A percentile compares a stretch with the other conserved stretches of the same genome.
Conservation (phyloP, 1,284 basidiomycete genomes). For the Mycena citricolor region DNA sequence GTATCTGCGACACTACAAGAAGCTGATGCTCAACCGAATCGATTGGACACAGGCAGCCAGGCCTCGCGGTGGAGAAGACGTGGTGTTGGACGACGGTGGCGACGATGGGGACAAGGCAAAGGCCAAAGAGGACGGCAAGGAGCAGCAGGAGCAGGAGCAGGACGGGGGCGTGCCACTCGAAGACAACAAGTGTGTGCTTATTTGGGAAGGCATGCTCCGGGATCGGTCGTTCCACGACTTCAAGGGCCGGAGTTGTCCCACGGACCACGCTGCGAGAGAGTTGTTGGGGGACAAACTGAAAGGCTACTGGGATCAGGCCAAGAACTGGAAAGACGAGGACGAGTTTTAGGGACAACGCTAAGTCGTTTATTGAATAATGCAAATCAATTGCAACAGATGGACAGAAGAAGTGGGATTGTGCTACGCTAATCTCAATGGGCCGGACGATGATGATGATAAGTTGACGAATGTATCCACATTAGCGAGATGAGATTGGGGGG, state of each 20-base stretch:
- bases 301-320: constrained; percentile 93
- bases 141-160: no score
- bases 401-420: no score
- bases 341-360: no score
- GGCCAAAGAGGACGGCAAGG: constrained; percentile 33
- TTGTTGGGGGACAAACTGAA: constrained; percentile 79
- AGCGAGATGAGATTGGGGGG: no score
- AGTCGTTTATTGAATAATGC: no score
- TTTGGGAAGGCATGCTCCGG: constrained; percentile 91
- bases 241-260: constrained; percentile 82
- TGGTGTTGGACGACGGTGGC: constrained; percentile 46
- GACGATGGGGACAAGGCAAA: constrained; percentile 30
- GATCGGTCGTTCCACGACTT: constrained; percentile 83
- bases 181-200: constrained; percentile 85
- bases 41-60: constrained; percentile 93
- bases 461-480: no score
- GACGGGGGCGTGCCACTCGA: constrained; percentile 57
- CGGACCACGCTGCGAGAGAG: constrained; percentile 84
- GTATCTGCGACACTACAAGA: constrained; percentile 86
- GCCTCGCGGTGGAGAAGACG: constrained; percentile 69
- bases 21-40: constrained; percentile 86
- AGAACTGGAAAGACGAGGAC: constrained; percentile 81
- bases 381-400: no score
- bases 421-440: no score
- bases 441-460: no score